Base-by-base conservation (phyloP, 345 rosid species). In the Acer negundo region DNA sequence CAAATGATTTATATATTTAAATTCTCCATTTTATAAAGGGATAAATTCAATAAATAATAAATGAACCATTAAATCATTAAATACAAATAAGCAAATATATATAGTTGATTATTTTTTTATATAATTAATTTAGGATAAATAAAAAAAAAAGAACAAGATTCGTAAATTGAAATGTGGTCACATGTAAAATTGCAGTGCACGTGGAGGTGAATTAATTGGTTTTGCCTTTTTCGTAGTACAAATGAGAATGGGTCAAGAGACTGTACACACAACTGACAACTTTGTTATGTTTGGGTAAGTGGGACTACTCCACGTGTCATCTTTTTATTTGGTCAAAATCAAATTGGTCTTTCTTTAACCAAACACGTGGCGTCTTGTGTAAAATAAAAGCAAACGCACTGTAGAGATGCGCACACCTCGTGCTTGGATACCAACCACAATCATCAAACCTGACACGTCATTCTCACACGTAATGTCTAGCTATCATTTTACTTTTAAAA, bases 281-380 rank as follows among this genome's bases (percentile, higher is more conserved):
- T 13, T 51, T 13, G 4, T 3, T 17, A 51, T 51, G 55, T 51
- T 15, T 51, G 6, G n/a, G 58, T 1, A 5, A 15, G 7, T 16
- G n/a, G 58, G 58, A 16, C 58, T 0, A 4, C n/a, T 0, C n/a
- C 1, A 51, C 58, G 58, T 51, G 58, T 16, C 58, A 51, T n/a
- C n/a, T 16, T 51, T 16, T 10, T 59, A 59, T 9, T 0, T 13
- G 10, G 13, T n/a, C 13, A 59, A 1, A 22, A 22, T 20, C 22
- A 22, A 22, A 13, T 12, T 0, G n/a, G 1, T 3, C 3, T 69
- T 69, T 69, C 56, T 1, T 10, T 20, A 11, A 20, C 55, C 0
- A 4, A 20, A 42, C 75, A 13, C 53, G 53, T 38, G 75, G 53
- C 66, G 55, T 65, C 65, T 53, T 38, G 66, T 58, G 75, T 66